These are phyloP conservation scores for Chlorella sorokiniana DNA, from an alignment of 139 green algal species.

Conservation along the genomic window DNA sequence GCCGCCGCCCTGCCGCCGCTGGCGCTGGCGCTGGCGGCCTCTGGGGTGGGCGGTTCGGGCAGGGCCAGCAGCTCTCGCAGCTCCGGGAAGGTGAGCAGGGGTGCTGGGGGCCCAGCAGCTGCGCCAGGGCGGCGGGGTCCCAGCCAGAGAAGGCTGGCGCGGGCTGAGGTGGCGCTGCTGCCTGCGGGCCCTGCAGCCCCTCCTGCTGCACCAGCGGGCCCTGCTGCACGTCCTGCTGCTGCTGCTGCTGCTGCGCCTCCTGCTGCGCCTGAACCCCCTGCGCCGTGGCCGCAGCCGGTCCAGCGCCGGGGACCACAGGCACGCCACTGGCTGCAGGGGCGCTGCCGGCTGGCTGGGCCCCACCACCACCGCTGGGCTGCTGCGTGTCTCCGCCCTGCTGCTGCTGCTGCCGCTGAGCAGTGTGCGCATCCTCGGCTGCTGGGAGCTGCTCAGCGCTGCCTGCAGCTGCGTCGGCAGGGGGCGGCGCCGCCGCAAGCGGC, in stretches of 20 bases:
- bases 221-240: background rate
- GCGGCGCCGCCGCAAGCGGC: no score
- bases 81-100: constrained; percentile 1
- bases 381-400: background rate
- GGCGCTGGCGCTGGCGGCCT: background rate
- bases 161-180: background rate
- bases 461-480: background rate
- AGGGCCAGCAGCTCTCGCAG: background rate
- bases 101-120: background rate
- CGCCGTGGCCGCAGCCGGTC: background rate
- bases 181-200: background rate
- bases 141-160: background rate
- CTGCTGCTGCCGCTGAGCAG: background rate
- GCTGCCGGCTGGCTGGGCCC: no score
- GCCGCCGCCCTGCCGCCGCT: background rate
- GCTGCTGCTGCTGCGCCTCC: background rate
- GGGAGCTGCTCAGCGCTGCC: background rate
- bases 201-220: background rate
- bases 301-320: background rate
- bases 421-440: background rate
- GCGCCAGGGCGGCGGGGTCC: background rate
- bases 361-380: no score
- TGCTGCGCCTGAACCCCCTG: background rate
- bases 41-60: background rate
- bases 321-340: background rate